Evolutionary conservation across 2,329 filamentous ascomycete species (phyloP).

Genomic region (Canariomyces notabilis): DNA sequence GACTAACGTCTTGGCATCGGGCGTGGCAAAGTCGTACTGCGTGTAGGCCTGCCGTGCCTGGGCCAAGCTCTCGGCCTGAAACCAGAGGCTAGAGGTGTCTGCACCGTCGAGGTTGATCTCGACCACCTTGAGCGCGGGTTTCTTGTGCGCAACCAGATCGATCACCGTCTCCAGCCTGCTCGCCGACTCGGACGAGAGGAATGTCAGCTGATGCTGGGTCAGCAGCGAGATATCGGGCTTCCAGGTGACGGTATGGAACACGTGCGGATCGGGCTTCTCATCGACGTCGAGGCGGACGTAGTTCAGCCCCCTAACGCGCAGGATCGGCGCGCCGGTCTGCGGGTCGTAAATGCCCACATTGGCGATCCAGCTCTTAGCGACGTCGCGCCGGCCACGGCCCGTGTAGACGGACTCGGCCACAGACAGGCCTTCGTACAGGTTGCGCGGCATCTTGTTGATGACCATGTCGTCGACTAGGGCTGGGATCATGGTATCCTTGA

Average conservation of each 20-base stretch:
- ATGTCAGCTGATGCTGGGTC: slow-evolving; percentile 8
- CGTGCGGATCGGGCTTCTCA: slow-evolving; percentile 23
- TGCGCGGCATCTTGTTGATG: slow-evolving; percentile 8
- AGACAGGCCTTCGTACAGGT: slow-evolving; percentile 8
- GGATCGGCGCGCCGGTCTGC: slow-evolving; percentile 17
- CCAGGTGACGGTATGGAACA: slow-evolving; percentile 20
- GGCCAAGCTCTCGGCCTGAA: slow-evolving; percentile 12
- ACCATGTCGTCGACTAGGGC: slow-evolving; percentile 10
- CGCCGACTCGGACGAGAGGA: background rate
- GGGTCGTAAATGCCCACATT: slow-evolving; percentile 20
- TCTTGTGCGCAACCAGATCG: slow-evolving; percentile 34
- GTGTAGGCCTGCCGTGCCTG: slow-evolving; percentile 13
- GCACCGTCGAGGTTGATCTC: slow-evolving; percentile 28
- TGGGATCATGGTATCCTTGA: slow-evolving; percentile 16
- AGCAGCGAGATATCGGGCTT: slow-evolving; percentile 24
- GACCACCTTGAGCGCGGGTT: slow-evolving; percentile 27
- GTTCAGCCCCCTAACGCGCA: slow-evolving; percentile 22
- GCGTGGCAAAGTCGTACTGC: slow-evolving; percentile 15
- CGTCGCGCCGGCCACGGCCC: slow-evolving; percentile 13
- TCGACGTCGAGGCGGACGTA: slow-evolving; percentile 22
- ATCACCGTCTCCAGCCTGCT: slow-evolving; percentile 21
- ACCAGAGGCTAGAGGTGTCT: slow-evolving; percentile 27
- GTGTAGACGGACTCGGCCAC: slow-evolving; percentile 12
- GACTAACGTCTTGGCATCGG: slow-evolving; percentile 7
- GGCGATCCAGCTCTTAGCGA: slow-evolving; percentile 20